A percentile compares a stretch with the other conserved stretches of the same genome.
Evolutionary conservation across 2,329 filamentous ascomycete species (phyloP).

Genomic region (Huntiella abstrusa): DNA sequence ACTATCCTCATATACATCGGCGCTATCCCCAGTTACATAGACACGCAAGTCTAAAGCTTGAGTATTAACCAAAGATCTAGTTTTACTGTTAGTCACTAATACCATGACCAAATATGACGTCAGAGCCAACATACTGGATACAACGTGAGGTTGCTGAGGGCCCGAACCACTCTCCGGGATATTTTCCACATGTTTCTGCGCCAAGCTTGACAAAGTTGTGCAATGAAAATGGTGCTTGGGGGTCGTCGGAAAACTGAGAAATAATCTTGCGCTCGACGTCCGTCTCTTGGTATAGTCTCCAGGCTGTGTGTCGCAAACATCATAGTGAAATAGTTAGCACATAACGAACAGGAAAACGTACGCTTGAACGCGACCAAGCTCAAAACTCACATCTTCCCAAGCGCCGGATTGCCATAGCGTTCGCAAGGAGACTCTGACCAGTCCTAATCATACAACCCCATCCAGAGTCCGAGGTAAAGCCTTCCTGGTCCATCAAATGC

Average conservation of each 20-base stretch:
- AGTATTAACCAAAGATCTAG: conserved; percentile 54
- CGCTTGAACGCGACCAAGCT: neutral
- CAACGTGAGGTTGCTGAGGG: conserved; percentile 90
- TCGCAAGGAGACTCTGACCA: conserved; percentile 81
- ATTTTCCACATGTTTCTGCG: conserved; percentile 72
- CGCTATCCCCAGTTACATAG: conserved; percentile 75
- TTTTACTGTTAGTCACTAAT: conserved; percentile 9
- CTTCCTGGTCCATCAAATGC: conserved; percentile 56
- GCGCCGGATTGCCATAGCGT: conserved; percentile 52
- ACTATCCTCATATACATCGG: conserved; percentile 82
- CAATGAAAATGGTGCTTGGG: conserved; percentile 76
- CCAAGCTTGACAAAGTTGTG: conserved; percentile 87
- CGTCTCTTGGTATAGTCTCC: conserved; percentile 45
- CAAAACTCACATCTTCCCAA: conserved; percentile 53
- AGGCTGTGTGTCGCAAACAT: conserved; percentile 30
- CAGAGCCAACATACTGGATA: conserved; percentile 52
- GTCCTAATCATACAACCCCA: conserved; percentile 99
- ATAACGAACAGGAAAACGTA: neutral
- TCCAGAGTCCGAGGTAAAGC: conserved; percentile 83
- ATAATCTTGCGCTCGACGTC: conserved; percentile 52
- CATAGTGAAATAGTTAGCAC: neutral
- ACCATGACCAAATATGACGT: neutral
- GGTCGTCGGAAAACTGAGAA: conserved; percentile 71
- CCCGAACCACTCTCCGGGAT: conserved; percentile 96
- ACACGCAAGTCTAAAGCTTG: conserved; percentile 51